phyloP scores from a whole-genome alignment of 2,329 filamentous ascomycete species.

The Colletotrichum abscissum region DNA sequence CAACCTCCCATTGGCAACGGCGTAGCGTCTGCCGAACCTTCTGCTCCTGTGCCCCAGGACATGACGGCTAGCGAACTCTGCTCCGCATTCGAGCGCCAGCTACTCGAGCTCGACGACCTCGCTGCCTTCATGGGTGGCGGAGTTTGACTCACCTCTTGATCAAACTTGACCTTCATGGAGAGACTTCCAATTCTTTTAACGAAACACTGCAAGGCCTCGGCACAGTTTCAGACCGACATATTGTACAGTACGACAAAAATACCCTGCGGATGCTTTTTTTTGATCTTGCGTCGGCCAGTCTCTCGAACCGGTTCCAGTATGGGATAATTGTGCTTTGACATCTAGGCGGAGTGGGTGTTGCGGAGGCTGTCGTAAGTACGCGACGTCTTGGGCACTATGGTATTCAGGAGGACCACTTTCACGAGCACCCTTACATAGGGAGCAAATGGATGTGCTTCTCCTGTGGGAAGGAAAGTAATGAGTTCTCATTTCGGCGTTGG shows the following conservation, averaged over 20 bases:
- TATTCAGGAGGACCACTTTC: not conserved
- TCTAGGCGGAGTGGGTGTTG: not conserved
- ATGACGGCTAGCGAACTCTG: slow-evolving; percentile 71
- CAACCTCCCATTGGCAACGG: slow-evolving; percentile 30
- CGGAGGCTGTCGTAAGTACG: not conserved
- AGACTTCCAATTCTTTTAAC: not conserved
- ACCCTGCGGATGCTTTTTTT: slow-evolving; percentile 26
- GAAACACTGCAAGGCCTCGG: not conserved
- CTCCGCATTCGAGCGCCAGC: slow-evolving; percentile 68
- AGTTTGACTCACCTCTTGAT: slow-evolving; percentile 50
- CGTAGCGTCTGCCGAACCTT: slow-evolving; percentile 40
- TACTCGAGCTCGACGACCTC: slow-evolving; percentile 70
- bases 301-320: not conserved
- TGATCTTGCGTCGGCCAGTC: slow-evolving; percentile 5
- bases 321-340: slow-evolving; percentile 5
- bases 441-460: not conserved
- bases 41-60: slow-evolving; percentile 48
- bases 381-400: not conserved
- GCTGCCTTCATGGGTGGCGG: slow-evolving; percentile 73
- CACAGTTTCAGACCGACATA: slow-evolving; percentile 16
- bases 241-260: slow-evolving; percentile 34
- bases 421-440: not conserved
- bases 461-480: slow-evolving; percentile 8
- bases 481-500: slow-evolving; percentile 24
- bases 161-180: not conserved